Evolutionary conservation across 108 stramenopile genomes (phyloP).

Genomic region (Pseudonitzschia multiseries): DNA sequence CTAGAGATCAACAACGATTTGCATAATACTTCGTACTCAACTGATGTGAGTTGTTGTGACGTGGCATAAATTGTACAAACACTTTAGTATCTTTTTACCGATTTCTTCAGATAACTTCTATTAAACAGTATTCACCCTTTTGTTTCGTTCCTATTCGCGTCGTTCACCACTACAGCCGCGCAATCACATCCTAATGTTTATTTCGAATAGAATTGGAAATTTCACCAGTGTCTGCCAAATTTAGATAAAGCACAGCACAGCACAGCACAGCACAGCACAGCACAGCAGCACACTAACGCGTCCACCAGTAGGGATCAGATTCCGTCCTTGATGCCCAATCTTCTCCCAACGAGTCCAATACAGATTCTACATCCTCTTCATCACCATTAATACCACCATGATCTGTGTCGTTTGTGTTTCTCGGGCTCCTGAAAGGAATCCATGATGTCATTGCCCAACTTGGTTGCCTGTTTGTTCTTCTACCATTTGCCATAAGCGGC

Average conservation of each 20-base stretch:
- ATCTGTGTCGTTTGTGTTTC: slow-evolving; percentile 7
- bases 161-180: no score
- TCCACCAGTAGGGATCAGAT: slow-evolving; percentile 63
- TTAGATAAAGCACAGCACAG: no score
- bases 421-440: not conserved
- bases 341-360: slow-evolving; percentile 41
- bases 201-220: no score
- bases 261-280: not conserved
- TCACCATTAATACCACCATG: slow-evolving; percentile 35
- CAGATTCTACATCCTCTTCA: slow-evolving; percentile 45
- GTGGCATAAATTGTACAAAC: not conserved
- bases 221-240: no score
- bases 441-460: slow-evolving; percentile 13
- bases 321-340: slow-evolving; percentile 54
- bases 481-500: not conserved
- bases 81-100: no score
- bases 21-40: not conserved
- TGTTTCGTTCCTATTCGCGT: no score
- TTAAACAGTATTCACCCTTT: no score
- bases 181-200: no score
- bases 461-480: not conserved
- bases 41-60: not conserved
- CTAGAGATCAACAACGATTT: not conserved
- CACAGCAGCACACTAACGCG: slow-evolving; percentile 17
- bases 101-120: no score